These are phyloP conservation scores for Scheffersomyces titani DNA, from an alignment of 1,139 yeast genomes.

Conservation along the genomic window DNA sequence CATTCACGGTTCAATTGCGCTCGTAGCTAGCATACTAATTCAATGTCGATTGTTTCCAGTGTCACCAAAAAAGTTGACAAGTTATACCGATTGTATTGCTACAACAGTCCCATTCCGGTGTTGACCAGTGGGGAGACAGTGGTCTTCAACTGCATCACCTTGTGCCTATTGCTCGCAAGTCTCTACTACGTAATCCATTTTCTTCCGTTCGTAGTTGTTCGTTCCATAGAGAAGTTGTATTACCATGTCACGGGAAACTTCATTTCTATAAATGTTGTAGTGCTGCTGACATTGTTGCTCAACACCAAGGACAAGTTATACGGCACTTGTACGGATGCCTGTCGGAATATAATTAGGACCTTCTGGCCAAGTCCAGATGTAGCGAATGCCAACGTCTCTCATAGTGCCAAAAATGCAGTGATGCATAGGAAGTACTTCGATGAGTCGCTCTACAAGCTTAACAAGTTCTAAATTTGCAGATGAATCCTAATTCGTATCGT, in stretches of 20 bases:
- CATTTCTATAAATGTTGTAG: slow-evolving; percentile 10
- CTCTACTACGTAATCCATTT: slow-evolving; percentile 17
- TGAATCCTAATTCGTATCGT: neutral
- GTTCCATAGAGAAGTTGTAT: slow-evolving; percentile 14
- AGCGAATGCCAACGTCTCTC: neutral
- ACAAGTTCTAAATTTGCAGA: neutral
- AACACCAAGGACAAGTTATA: neutral
- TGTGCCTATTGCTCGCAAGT: slow-evolving; percentile 15
- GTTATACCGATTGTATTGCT: slow-evolving; percentile 25
- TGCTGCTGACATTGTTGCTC: slow-evolving; percentile 7
- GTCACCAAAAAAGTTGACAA: neutral
- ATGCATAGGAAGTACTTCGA: neutral
- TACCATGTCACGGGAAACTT: slow-evolving; percentile 23
- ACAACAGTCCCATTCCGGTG: slow-evolving; percentile 30
- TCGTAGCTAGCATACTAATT: neutral
- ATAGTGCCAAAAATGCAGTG: neutral
- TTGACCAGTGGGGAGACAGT: slow-evolving; percentile 24
- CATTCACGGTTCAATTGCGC: neutral
- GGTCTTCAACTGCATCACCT: slow-evolving; percentile 18
- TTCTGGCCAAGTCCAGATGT: neutral
- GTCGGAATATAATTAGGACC: neutral
- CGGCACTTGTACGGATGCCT: neutral
- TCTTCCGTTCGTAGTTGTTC: slow-evolving; percentile 17
- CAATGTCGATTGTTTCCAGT: neutral
- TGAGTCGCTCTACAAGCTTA: neutral